These are phyloP conservation scores for Dendrostoma leiphaemia DNA, from an alignment of 2,329 filamentous ascomycete genomes.

Conservation along the genomic window DNA sequence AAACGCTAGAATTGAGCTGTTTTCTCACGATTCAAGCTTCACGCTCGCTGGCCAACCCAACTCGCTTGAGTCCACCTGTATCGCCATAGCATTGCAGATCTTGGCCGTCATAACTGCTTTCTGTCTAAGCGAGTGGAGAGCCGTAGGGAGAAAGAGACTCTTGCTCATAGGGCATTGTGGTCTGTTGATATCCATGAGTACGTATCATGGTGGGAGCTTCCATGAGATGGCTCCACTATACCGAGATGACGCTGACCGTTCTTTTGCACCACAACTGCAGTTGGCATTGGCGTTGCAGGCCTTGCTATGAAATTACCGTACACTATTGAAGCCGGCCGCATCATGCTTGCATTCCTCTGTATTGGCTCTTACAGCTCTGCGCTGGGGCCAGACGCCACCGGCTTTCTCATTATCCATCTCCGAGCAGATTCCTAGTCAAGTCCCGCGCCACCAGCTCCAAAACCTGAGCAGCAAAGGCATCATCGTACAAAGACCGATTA, in stretches of 20 bases:
- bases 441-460: no score
- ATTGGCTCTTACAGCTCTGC: background rate
- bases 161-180: background rate
- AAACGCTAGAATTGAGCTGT: no score
- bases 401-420: no score
- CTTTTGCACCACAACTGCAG: no score
- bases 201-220: no score
- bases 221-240: no score
- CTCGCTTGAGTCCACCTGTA: background rate
- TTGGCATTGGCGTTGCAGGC: background rate
- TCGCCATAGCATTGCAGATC: background rate
- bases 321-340: background rate
- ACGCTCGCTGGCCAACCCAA: background rate
- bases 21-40: background rate
- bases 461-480: no score
- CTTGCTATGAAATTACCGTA: background rate
- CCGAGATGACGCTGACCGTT: no score
- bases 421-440: no score
- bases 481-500: no score
- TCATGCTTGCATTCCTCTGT: constrained; percentile 1
- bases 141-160: background rate
- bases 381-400: background rate
- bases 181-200: background rate
- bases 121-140: background rate
- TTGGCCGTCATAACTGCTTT: background rate